Conservation (phyloP, 495 filamentous ascomycete genomes). For the Alectoria sarmentosa region DNA sequence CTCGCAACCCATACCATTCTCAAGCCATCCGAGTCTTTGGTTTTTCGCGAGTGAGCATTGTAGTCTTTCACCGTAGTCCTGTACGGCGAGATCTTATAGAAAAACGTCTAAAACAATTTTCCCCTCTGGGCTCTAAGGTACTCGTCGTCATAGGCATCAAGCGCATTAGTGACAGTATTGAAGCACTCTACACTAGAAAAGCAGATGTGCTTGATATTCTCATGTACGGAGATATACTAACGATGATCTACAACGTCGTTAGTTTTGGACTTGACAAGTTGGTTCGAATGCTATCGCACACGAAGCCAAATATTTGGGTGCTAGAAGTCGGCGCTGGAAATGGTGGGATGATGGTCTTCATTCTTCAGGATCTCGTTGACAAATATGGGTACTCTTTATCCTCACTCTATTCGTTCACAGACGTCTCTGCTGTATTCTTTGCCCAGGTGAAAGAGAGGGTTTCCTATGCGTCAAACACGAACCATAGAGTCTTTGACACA, state of each 20-base stretch:
- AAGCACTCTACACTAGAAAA: constrained; percentile 25
- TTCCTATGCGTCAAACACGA: constrained; percentile 33
- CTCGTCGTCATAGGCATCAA: constrained; percentile 15
- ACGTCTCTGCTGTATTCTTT: constrained; percentile 48
- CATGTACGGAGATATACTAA: constrained; percentile 23
- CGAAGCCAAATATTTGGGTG: constrained; percentile 30
- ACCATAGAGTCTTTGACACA: constrained; percentile 43
- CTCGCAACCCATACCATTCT: no score
- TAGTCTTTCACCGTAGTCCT: no score
- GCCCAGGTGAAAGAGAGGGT: constrained; percentile 40
- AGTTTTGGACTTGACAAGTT: constrained; percentile 20
- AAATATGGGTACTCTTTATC: constrained; percentile 19
- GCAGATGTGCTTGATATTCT: constrained; percentile 29
- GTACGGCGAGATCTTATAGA: neutral
- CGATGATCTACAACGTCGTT: constrained; percentile 26
- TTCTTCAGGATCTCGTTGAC: constrained; percentile 22
- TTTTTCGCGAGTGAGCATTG: no score
- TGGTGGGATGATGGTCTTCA: constrained; percentile 28
- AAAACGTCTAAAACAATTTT: neutral
- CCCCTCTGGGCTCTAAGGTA: constrained; percentile 24
- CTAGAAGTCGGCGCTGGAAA: constrained; percentile 39
- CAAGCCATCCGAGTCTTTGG: no score
- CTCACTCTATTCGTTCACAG: constrained; percentile 34
- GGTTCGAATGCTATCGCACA: constrained; percentile 22
- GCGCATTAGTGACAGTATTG: constrained; percentile 16